These are phyloP conservation scores for Urochloa ruziziensis DNA, from an alignment of 176 grass and related monocot genomes.

Conservation along the genomic window DNA sequence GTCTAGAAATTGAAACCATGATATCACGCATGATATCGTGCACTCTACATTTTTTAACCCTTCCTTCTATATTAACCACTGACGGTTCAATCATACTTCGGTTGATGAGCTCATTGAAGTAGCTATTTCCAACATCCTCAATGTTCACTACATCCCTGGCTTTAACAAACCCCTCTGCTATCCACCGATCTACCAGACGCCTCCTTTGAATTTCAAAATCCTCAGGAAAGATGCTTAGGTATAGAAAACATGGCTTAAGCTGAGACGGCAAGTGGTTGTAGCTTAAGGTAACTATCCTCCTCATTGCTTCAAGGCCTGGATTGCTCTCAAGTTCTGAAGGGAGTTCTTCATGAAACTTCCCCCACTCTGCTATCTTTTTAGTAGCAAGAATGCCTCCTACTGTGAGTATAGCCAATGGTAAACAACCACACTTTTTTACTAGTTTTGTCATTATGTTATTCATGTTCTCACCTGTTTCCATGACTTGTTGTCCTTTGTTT, in stretches of 20 bases:
- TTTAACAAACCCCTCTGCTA: conserved; percentile 26
- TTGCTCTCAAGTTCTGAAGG: conserved; percentile 27
- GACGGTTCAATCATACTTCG: conserved; percentile 26
- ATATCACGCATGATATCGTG: conserved; percentile 33
- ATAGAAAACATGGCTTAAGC: conserved; percentile 29
- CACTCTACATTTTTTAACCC: not conserved
- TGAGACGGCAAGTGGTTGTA: conserved; percentile 29
- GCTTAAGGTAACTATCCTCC: not conserved
- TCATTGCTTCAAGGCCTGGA: conserved; percentile 6
- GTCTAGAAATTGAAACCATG: conserved; percentile 20
- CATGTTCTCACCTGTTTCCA: not conserved
- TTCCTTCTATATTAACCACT: not conserved
- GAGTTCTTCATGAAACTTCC: not conserved
- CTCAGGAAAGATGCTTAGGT: conserved; percentile 31
- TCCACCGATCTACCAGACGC: conserved; percentile 13
- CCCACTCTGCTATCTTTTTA: not conserved
- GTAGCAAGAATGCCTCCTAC: conserved; percentile 14
- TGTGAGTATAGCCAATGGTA: conserved; percentile 27
- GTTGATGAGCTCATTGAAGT: conserved; percentile 18
- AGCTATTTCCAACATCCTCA: not conserved
- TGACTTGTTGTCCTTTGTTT: not conserved
- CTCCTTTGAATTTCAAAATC: conserved; percentile 10
- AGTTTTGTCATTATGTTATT: not conserved
- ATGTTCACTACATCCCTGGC: not conserved
- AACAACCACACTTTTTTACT: conserved; percentile 2